Conservation (phyloP, 1,139 yeast genomes). For the Tardiomyces digboiensis region DNA sequence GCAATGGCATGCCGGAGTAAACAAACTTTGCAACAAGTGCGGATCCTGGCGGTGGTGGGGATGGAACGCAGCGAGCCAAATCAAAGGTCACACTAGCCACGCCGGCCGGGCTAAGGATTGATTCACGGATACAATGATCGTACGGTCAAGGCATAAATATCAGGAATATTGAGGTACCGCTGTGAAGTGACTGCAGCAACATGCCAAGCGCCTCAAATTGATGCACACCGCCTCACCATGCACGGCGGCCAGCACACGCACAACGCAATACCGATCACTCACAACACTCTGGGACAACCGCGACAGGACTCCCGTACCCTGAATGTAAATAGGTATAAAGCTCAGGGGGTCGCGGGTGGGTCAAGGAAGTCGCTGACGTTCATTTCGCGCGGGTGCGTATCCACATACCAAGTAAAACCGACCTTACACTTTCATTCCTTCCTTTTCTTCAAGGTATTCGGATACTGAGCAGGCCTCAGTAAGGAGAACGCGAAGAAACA, state of each 20-base stretch:
- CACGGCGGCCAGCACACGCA: background rate
- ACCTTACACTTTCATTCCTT: background rate
- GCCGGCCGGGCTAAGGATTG: too few species aligned
- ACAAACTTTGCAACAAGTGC: too few species aligned
- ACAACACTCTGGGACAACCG: background rate
- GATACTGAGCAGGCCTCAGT: background rate
- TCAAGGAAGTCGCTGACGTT: background rate
- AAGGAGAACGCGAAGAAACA: too few species aligned
- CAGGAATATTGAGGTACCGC: too few species aligned
- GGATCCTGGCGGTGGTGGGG: too few species aligned
- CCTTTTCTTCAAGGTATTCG: background rate
- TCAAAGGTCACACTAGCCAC: too few species aligned
- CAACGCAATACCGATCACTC: background rate
- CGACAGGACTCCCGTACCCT: background rate
- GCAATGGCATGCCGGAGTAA: too few species aligned
- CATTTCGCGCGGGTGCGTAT: background rate
- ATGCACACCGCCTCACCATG: background rate
- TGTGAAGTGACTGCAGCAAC: too few species aligned
- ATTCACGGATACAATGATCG: too few species aligned
- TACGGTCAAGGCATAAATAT: too few species aligned
- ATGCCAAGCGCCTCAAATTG: too few species aligned
- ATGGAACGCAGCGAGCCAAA: too few species aligned
- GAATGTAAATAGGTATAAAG: background rate
- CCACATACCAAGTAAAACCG: background rate
- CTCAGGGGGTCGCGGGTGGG: background rate